Evolutionary conservation across 108 stramenopile genomes (phyloP).

Genomic region (Schizochytrium sp.): DNA sequence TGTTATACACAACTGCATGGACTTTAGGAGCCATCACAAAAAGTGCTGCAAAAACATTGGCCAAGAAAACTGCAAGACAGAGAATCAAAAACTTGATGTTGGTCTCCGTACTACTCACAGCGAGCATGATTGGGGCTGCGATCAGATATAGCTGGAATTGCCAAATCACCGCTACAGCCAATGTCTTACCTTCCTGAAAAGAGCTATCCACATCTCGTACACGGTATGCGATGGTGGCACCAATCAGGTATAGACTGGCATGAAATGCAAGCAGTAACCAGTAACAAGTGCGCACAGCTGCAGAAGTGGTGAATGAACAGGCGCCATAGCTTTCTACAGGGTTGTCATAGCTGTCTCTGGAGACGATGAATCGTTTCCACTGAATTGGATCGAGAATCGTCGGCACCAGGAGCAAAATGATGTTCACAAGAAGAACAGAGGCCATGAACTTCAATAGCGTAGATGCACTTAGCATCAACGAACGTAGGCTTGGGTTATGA

Average conservation of each 20-base stretch:
- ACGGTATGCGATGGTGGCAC: not conserved
- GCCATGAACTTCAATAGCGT: not conserved
- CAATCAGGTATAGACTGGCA: not conserved
- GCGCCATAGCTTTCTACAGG: not conserved
- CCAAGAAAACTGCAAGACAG: constrained; percentile 45
- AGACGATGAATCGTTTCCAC: not conserved
- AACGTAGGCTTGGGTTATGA: constrained; percentile 9
- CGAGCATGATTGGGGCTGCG: constrained; percentile 17
- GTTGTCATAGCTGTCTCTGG: not conserved
- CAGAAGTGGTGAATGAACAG: not conserved
- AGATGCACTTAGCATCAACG: not conserved
- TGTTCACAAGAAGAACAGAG: not conserved
- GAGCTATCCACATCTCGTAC: constrained; percentile 16
- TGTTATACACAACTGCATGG: not conserved
- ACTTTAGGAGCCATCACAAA: constrained; percentile 28
- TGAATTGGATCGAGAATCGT: not conserved
- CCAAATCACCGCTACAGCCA: constrained; percentile 20
- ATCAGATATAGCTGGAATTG: not conserved
- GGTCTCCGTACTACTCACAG: constrained; percentile 34
- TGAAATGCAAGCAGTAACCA: constrained; percentile 8
- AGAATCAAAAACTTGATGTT: constrained; percentile 22
- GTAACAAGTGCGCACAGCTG: not conserved
- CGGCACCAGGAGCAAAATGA: constrained; percentile 14
- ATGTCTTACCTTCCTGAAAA: not conserved
- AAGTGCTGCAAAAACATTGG: not conserved